Percentiles rank a stretch among this genome's conserved stretches.
Conservation (phyloP, 1,284 basidiomycete species). For the Veloboletus limbatus region DNA sequence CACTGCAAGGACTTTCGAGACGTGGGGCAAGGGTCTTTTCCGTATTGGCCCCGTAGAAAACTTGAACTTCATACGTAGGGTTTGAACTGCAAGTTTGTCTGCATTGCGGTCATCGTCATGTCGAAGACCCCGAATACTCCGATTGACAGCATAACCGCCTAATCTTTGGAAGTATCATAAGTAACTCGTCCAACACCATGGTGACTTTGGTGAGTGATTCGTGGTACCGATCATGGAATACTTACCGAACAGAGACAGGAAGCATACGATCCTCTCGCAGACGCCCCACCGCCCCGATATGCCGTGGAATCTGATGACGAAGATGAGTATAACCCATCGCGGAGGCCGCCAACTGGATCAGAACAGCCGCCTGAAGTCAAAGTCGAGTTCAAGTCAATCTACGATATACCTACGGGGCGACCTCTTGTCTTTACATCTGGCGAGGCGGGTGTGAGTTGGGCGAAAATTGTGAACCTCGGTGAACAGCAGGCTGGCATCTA, state of each 20-base stretch:
- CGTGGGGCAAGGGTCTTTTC: constrained; percentile 64
- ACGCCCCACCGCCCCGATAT: constrained; percentile 55
- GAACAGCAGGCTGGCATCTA: constrained; percentile 48
- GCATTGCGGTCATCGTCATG: too few relatives aligned
- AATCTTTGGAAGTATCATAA: too few relatives aligned
- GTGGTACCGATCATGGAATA: neutral
- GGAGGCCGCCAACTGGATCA: constrained; percentile 9
- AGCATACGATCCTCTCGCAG: constrained; percentile 49
- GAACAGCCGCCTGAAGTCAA: constrained; percentile 27
- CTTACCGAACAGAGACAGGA: constrained; percentile 37
- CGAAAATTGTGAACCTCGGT: constrained; percentile 46
- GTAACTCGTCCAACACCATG: too few relatives aligned
- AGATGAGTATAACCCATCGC: constrained; percentile 53
- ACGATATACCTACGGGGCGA: constrained; percentile 24
- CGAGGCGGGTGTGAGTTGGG: constrained; percentile 49
- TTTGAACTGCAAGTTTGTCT: too few relatives aligned
- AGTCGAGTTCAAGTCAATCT: constrained; percentile 40
- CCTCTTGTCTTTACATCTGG: constrained; percentile 47
- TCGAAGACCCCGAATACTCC: too few relatives aligned
- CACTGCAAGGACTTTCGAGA: constrained; percentile 77
- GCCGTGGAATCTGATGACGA: constrained; percentile 68
- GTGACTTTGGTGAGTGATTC: constrained; percentile 19
- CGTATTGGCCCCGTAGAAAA: constrained; percentile 50
- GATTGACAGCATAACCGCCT: too few relatives aligned
- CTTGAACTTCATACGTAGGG: too few relatives aligned